Percentiles rank a stretch among this genome's conserved stretches.
These are phyloP conservation scores for Ambrosia trifida DNA, from an alignment of 129 eudicot species.

Conservation along the genomic window DNA sequence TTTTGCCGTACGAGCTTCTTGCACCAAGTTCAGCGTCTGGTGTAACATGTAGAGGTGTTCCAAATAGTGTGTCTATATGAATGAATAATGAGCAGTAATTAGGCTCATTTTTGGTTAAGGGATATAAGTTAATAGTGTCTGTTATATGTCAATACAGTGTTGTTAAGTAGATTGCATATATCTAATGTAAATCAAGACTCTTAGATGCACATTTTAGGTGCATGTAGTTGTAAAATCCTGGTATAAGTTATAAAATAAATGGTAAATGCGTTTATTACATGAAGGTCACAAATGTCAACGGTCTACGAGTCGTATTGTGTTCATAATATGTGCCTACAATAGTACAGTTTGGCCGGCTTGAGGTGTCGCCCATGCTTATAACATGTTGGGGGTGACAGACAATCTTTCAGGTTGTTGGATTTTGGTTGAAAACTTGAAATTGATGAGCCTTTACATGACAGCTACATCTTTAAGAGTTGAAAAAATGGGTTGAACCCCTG, in stretches of 20 bases:
- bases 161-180: conserved; percentile 33
- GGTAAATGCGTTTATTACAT: neutral
- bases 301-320: no score
- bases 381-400: no score
- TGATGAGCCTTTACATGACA: no score
- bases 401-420: no score
- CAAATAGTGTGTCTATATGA: conserved; percentile 89
- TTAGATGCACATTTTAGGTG: conserved; percentile 26
- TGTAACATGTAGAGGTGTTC: conserved; percentile 92
- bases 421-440: no score
- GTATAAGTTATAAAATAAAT: conserved; percentile 11
- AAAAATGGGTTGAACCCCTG: no score
- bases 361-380: no score
- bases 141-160: neutral
- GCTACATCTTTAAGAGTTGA: no score
- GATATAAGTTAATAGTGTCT: conserved; percentile 12
- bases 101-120: conserved; percentile 13
- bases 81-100: conserved; percentile 3
- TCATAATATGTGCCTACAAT: no score
- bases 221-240: conserved; percentile 22
- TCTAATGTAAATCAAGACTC: conserved; percentile 24
- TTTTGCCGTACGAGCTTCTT: conserved; percentile 88
- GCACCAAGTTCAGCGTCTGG: conserved; percentile 92
- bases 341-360: no score
- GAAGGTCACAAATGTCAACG: neutral